Base-by-base conservation (phyloP, 192 early-diverging fungal genomes). In the Mortierella alpina region DNA sequence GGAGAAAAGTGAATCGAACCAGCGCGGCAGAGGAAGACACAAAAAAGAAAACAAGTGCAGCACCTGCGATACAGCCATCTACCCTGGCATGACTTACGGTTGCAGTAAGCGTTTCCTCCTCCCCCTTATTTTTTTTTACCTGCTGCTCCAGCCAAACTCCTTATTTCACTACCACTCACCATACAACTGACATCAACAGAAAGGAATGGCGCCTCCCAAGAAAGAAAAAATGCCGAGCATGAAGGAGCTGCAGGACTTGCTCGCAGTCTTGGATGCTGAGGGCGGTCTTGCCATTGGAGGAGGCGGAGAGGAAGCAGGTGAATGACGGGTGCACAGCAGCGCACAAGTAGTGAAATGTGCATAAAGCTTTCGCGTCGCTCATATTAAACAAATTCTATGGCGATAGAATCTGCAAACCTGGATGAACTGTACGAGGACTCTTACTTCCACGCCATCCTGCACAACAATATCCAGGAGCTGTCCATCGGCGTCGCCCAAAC, bases 351-450 rank as follows among this genome's bases (percentile, higher is more conserved):
- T 31, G 31, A 31, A 31, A 31, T n/a, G 12, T 13, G n/a, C 18
- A 10, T 6, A 9, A n/a, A 20, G 54, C 12, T 9, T 56, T 10
- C 18, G n/a, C 18, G 20, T 9, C 6, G 49, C 42, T 44, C 0
- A 49, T 49, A 20, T 40, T 22, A 15, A 31, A 9, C n/a, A 39
- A 41, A 8, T 41, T 23, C 17, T 59, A 22, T 45, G n/a, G 13
- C 6, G 4, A 15, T 79, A 79, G 76, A 67, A 42, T 52, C 76
- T 20, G 64, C 69, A 12, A 66, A 71, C 58, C 17, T 79, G 63
- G 76, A 79, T 15, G 76, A 79, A 13, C 69, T 79, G 14, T 79
- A 57, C 8, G 76, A 79, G 46, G 76, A 79, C 59, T 79, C 69
- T 7, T 79, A 79, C 52, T 66, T 79, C 22, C 39, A 79, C 15